phyloP scores from a whole-genome alignment of 176 grass and related monocot genomes.

The Oryza brachyantha region DNA sequence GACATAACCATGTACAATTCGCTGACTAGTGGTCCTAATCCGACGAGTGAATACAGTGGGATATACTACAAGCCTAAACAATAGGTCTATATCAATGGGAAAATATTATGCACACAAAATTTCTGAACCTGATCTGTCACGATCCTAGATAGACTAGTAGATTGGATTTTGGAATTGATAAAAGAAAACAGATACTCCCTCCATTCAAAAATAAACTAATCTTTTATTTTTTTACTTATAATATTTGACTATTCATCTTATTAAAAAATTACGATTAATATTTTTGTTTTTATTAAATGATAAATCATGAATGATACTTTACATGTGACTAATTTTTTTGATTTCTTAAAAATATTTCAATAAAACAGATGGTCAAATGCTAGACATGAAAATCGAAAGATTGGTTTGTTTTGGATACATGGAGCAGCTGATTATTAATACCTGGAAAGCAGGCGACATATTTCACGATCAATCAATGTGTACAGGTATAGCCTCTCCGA shows the following conservation, averaged over 20 bases:
- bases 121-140: neutral
- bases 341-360: too few species aligned
- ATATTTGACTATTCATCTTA: too few species aligned
- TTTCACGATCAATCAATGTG: constrained; percentile 29
- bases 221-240: too few species aligned
- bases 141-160: neutral
- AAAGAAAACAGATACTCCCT: neutral
- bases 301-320: too few species aligned
- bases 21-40: neutral
- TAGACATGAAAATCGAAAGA: too few species aligned
- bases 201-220: too few species aligned
- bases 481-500: constrained; percentile 22
- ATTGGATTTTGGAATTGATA: neutral
- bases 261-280: too few species aligned
- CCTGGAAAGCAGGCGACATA: neutral
- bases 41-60: neutral
- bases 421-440: neutral
- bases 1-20: neutral
- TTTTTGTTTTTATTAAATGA: too few species aligned
- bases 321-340: too few species aligned
- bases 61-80: neutral
- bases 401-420: too few species aligned
- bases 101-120: neutral
- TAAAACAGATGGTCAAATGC: too few species aligned
- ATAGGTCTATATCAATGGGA: neutral